Evolutionary conservation across 2,329 filamentous ascomycete species (phyloP).

Genomic region (Aspergillus sp.): DNA sequence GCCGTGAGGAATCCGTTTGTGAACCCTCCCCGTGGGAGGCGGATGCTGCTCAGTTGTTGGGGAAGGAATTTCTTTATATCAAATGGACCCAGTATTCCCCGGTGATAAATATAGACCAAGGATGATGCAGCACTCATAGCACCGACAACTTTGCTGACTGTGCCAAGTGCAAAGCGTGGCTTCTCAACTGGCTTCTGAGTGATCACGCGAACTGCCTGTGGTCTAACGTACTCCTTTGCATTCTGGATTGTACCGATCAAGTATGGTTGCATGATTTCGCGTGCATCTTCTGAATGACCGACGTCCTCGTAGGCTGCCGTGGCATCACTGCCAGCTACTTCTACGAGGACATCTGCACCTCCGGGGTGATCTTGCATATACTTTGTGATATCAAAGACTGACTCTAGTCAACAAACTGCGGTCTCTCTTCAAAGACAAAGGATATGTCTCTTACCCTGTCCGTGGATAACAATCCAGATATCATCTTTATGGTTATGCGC

Average conservation of each 20-base stretch:
- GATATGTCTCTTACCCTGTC: constrained; percentile 37
- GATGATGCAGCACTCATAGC: constrained; percentile 1
- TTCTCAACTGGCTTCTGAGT: constrained; percentile 13
- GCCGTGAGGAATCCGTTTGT: background rate
- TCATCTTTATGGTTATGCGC: constrained; percentile 24
- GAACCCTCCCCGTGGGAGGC: too few species aligned
- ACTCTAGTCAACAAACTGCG: background rate
- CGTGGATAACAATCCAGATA: constrained; percentile 53
- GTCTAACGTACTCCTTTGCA: constrained; percentile 4
- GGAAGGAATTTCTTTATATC: too few species aligned
- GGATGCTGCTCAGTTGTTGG: too few species aligned
- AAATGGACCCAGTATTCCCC: too few species aligned
- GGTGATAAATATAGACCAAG: too few species aligned
- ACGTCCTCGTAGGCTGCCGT: constrained; percentile 37
- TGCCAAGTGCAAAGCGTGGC: constrained; percentile 15
- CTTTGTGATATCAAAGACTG: constrained; percentile 55
- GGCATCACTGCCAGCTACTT: constrained; percentile 38
- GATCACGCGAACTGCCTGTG: constrained; percentile 4
- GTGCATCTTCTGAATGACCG: constrained; percentile 42
- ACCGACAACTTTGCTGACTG: constrained; percentile 12
- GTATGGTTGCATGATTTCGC: constrained; percentile 33
- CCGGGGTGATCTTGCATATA: constrained; percentile 56
- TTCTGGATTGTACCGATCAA: constrained; percentile 25
- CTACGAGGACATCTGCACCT: constrained; percentile 32
- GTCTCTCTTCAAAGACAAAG: background rate